Conservation (phyloP, 495 filamentous ascomycete species). For the Chaetomium fimeti region DNA sequence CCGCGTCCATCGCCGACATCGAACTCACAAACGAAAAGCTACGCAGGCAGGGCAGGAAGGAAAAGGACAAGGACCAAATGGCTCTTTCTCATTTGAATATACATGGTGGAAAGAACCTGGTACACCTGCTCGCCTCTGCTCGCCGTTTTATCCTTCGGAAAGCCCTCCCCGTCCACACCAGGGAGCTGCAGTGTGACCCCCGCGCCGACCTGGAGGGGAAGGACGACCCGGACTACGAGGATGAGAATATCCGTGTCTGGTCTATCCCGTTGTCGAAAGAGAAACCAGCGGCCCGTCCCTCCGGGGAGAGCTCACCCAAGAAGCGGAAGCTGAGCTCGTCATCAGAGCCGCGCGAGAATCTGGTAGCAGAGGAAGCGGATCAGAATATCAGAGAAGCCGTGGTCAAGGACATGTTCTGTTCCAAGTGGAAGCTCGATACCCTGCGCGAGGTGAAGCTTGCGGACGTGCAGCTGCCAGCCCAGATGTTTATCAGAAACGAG, state of each 20-base stretch:
- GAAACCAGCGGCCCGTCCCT: neutral
- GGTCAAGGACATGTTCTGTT: constrained; percentile 79
- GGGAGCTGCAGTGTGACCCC: constrained; percentile 59
- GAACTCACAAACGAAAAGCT: constrained; percentile 32
- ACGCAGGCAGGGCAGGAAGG: constrained; percentile 31
- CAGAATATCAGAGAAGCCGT: constrained; percentile 57
- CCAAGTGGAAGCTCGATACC: constrained; percentile 67
- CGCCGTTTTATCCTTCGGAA: constrained; percentile 86
- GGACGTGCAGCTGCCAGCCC: constrained; percentile 64
- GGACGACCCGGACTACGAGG: constrained; percentile 63
- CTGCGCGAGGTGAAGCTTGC: constrained; percentile 62
- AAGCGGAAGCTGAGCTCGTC: constrained; percentile 26
- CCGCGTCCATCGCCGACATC: constrained; percentile 31
- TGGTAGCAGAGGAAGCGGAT: constrained; percentile 19
- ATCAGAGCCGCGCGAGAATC: constrained; percentile 16
- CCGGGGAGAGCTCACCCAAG: constrained; percentile 10
- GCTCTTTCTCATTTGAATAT: constrained; percentile 55
- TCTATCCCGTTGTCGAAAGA: constrained; percentile 55
- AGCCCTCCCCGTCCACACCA: constrained; percentile 64
- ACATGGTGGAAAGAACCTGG: constrained; percentile 73
- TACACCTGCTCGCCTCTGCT: constrained; percentile 76
- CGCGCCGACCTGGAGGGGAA: constrained; percentile 14
- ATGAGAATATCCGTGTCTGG: constrained; percentile 79
- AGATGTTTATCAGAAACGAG: constrained; percentile 65
- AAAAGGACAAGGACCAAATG: constrained; percentile 11